Evolutionary conservation across 2,329 filamentous ascomycete species (phyloP), one percentile per base, ranked within the genome.

Genomic region (Leptoxyphium fumago): DNA sequence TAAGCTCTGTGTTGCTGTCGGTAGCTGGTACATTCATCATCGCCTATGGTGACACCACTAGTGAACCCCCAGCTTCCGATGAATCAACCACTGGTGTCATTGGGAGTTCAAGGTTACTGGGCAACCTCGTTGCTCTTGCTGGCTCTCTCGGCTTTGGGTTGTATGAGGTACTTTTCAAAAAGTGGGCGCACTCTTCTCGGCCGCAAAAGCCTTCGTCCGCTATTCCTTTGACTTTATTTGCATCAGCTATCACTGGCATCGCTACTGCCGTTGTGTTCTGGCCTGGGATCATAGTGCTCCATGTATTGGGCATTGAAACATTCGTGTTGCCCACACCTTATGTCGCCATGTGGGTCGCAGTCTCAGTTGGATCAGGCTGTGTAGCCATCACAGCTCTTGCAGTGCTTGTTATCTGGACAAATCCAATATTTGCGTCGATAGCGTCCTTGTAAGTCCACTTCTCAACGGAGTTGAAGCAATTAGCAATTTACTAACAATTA

Each of bases 141-240:
- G 58, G 58, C 29, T 55, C 58, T 8, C 46, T 60, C 11, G 56
- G 56, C 10, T 61, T 61, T 47, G 58, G 58, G 13, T 46, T 61
- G 21, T 61, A 61, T 39, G 57, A 60, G 44, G 58, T 61, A 18
- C 45, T 61, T 40, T 56, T 61, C 51, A 61, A 61, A 41, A 59
- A 59, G 30, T 61, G 55, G 52, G 56, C 58, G 2, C 59, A 54
- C 47, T 55, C 57, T 14, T 53, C 50, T 2, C 39, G 46, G 29
- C 51, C 54, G 1, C 51, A 52, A 39, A 48, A 50, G 38, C 49
- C 55, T 34, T 43, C 38, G 49, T n/a, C 50, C 52, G 13, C 54
- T 48, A 39, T 45, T 61, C 14, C 53, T 14, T 43, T 61, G 15
- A 58, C 58, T 9, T 44, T 61, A 7, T 51, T 56, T 10, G 57